phyloP scores from a whole-genome alignment of 2,329 filamentous ascomycete species.

The Corinectria fuckeliana region DNA sequence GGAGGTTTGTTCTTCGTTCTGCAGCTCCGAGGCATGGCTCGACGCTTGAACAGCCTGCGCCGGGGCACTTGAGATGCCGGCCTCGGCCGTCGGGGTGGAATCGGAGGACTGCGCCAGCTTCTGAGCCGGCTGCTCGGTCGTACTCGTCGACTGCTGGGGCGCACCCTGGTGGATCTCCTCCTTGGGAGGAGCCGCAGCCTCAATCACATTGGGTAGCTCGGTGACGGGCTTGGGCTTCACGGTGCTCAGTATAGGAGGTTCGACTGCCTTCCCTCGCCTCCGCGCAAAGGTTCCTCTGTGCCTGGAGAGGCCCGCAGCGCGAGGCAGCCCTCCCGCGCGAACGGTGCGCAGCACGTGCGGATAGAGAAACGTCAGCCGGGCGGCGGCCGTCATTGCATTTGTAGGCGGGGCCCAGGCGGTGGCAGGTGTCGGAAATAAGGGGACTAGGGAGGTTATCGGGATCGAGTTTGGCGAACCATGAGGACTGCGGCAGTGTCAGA shows the following conservation, averaged over 20 bases:
- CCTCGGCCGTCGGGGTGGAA: conserved; percentile 8
- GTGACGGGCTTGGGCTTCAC: conserved; percentile 27
- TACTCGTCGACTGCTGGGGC: neutral
- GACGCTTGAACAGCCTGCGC: conserved; percentile 11
- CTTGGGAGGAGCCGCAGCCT: conserved; percentile 19
- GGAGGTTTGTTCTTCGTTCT: conserved; percentile 15
- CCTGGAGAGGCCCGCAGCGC: conserved; percentile 49
- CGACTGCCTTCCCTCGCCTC: conserved; percentile 67
- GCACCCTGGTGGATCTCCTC: conserved; percentile 8
- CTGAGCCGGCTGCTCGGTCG: neutral
- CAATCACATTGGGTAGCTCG: conserved; percentile 23
- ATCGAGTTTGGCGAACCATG: conserved; percentile 26
- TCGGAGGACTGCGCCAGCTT: conserved; percentile 16
- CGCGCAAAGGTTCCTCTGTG: conserved; percentile 56
- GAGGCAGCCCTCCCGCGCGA: conserved; percentile 35
- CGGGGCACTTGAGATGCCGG: neutral
- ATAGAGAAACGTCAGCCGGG: conserved; percentile 71
- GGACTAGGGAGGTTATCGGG: conserved; percentile 18
- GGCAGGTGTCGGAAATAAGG: conserved; percentile 10
- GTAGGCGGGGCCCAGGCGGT: conserved; percentile 10
- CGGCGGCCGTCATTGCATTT: conserved; percentile 65
- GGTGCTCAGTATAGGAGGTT: conserved; percentile 50
- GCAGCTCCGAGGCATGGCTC: conserved; percentile 7
- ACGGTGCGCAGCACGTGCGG: conserved; percentile 68
- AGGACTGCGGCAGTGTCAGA: neutral